Percentiles rank a stretch among this genome's conserved stretches.
Conservation (phyloP, 129 eudicot genomes). For the Helichrysum umbraculigerum region DNA sequence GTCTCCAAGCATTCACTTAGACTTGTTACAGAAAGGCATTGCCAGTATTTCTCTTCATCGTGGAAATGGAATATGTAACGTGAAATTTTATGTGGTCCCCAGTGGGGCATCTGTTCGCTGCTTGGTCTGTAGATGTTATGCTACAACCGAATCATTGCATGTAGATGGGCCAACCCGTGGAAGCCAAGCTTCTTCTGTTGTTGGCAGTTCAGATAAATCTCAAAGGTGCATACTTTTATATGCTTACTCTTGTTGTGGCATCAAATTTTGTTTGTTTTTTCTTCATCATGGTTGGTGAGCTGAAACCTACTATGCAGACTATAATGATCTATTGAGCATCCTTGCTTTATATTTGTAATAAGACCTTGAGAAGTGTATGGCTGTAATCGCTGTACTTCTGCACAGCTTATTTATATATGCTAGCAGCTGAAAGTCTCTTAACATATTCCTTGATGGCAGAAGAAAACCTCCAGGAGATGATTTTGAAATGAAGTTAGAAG, state of each 20-base stretch:
- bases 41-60: constrained; percentile 31
- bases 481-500: constrained; percentile 63
- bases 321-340: background rate
- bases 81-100: constrained; percentile 39
- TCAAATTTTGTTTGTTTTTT: too few species aligned
- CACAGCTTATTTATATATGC: constrained; percentile 14
- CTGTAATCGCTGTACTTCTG: constrained; percentile 7
- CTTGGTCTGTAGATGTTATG: constrained; percentile 35
- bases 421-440: constrained; percentile 24
- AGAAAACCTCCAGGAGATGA: constrained; percentile 43
- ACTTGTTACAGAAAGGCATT: constrained; percentile 41
- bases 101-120: constrained; percentile 19
- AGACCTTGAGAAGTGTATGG: constrained; percentile 15
- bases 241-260: background rate
- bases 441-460: constrained; percentile 30
- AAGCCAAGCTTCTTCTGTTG: constrained; percentile 33
- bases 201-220: constrained; percentile 32
- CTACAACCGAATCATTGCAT: constrained; percentile 46
- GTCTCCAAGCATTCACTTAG: constrained; percentile 33
- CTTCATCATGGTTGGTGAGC: too few species aligned
- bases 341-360: background rate
- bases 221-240: constrained; percentile 40
- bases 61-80: constrained; percentile 30
- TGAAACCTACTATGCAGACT: background rate
- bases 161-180: constrained; percentile 28